Percentiles rank a stretch among this genome's conserved stretches.
Conservation (phyloP, 768 basidiomycete species). For the Pleurotus salmoneostramineus region DNA sequence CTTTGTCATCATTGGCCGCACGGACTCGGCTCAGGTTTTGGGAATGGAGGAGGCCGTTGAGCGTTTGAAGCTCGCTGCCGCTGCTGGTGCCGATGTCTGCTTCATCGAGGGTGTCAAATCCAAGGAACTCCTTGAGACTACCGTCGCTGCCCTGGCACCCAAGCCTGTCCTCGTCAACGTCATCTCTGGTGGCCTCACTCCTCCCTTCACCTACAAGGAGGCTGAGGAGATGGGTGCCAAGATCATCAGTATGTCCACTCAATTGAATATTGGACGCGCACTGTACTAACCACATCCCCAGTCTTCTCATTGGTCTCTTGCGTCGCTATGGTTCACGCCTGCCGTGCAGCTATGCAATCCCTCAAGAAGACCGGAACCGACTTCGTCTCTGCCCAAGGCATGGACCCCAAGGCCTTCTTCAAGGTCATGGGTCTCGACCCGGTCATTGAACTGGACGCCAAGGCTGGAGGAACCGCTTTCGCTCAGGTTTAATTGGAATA, state of each 20-base stretch:
- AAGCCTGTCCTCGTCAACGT: constrained; percentile 81
- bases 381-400: constrained; percentile 51
- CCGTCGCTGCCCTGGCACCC: constrained; percentile 65
- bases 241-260: constrained; percentile 58
- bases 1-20: constrained; percentile 75
- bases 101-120: constrained; percentile 80
- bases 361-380: constrained; percentile 79
- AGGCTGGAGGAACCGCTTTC: constrained; percentile 59
- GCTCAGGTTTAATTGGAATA: constrained; percentile 34
- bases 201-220: constrained; percentile 66
- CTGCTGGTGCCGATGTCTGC: constrained; percentile 75
- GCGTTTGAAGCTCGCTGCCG: constrained; percentile 66
- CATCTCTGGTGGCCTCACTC: constrained; percentile 74
- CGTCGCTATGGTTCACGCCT: constrained; percentile 74
- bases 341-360: constrained; percentile 72
- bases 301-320: constrained; percentile 77
- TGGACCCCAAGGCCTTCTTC: constrained; percentile 79
- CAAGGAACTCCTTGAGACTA: constrained; percentile 56
- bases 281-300: constrained; percentile 17
- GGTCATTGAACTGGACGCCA: constrained; percentile 48
- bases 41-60: constrained; percentile 75
- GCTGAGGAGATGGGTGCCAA: constrained; percentile 71
- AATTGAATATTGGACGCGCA: background rate
- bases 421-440: constrained; percentile 67
- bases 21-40: constrained; percentile 74